Percentiles rank a stretch among this genome's conserved stretches.
Evolutionary conservation across 179 eudicot genomes (phyloP).

Genomic region (Carnegiea gigantea): DNA sequence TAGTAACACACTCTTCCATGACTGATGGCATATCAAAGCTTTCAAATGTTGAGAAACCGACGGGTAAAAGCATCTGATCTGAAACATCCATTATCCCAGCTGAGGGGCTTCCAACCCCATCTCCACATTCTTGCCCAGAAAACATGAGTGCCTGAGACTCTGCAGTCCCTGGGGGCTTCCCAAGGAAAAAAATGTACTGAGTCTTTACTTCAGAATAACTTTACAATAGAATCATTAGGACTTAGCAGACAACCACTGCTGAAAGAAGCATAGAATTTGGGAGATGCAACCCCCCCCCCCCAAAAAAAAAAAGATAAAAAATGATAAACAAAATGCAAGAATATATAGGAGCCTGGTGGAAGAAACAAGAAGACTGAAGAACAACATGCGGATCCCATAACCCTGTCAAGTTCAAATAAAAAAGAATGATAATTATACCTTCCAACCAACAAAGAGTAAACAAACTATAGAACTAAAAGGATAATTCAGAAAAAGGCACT

Average conservation of each 20-base stretch:
- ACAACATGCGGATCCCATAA: no score
- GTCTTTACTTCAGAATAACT: constrained; percentile 8
- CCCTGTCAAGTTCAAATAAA: no score
- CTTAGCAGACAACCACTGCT: not conserved
- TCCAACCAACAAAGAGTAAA: no score
- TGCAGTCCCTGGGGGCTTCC: constrained; percentile 98
- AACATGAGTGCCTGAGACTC: constrained; percentile 70
- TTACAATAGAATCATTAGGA: not conserved
- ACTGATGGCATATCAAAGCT: constrained; percentile 54
- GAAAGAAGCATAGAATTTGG: not conserved
- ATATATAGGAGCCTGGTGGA: no score
- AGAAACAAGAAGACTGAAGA: no score
- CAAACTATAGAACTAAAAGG: no score
- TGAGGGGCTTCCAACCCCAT: constrained; percentile 66
- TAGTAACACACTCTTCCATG: constrained; percentile 61
- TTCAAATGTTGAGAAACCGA: constrained; percentile 61
- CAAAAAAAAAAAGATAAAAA: no score
- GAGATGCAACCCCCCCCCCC: no score
- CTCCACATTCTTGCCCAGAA: constrained; percentile 70
- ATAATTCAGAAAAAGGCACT: no score
- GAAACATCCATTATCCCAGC: constrained; percentile 66
- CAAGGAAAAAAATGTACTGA: constrained; percentile 26
- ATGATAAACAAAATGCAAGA: not conserved
- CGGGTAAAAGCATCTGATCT: constrained; percentile 74
- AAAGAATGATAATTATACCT: no score